These are phyloP conservation scores for Spencermartinsiella europaea DNA, from an alignment of 805 yeast genomes.

Conservation along the genomic window DNA sequence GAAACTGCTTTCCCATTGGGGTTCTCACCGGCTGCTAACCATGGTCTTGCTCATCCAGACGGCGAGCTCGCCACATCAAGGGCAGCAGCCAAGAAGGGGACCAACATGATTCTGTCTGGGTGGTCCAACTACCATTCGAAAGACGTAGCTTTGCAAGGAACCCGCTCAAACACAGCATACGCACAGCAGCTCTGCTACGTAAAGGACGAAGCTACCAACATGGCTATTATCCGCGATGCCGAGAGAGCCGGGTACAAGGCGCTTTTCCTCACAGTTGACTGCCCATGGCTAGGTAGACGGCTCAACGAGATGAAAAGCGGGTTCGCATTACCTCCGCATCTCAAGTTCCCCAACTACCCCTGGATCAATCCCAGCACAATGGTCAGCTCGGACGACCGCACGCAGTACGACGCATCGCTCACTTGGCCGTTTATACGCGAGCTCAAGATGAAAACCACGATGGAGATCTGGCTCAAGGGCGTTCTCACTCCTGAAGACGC, in stretches of 20 bases:
- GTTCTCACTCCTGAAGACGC: conserved; percentile 64
- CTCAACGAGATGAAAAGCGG: conserved; percentile 80
- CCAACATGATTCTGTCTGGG: conserved; percentile 5
- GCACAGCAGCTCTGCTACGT: conserved; percentile 7
- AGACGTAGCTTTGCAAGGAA: conserved; percentile 5
- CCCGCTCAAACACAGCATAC: neutral
- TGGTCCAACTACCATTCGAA: conserved; percentile 3
- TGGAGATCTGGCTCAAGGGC: conserved; percentile 56
- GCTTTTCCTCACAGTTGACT: conserved; percentile 49
- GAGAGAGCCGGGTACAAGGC: conserved; percentile 34
- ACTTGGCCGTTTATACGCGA: conserved; percentile 50
- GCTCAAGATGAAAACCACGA: conserved; percentile 32
- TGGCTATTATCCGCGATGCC: conserved; percentile 3
- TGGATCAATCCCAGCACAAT: conserved; percentile 1
- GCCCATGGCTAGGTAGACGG: conserved; percentile 59
- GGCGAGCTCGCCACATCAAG: conserved; percentile 33
- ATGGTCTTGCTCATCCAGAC: conserved; percentile 28
- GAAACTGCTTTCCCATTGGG: conserved; percentile 29
- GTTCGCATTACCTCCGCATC: conserved; percentile 38
- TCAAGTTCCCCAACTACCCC: conserved; percentile 6
- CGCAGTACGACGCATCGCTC: conserved; percentile 54
- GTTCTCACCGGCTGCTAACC: conserved; percentile 33
- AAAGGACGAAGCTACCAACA: conserved; percentile 3
- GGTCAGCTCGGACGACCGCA: conserved; percentile 38
- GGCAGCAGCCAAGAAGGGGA: conserved; percentile 26